These are phyloP conservation scores for Penicillium sp. DNA, from an alignment of 2,329 filamentous ascomycete species.

Conservation along the genomic window DNA sequence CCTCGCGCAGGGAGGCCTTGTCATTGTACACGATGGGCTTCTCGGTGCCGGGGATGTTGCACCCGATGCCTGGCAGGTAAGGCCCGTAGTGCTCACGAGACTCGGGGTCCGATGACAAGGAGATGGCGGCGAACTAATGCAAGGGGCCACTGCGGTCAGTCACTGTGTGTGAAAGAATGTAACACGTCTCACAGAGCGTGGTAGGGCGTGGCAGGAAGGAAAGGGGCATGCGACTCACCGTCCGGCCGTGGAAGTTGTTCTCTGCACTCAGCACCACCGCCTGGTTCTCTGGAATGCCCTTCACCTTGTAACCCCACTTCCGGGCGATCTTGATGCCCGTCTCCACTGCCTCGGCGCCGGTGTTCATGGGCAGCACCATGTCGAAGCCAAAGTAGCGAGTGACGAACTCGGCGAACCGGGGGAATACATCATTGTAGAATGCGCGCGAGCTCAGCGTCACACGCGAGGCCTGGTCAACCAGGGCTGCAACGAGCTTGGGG, in stretches of 20 bases:
- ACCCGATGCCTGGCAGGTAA: constrained; percentile 85
- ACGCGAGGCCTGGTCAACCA: constrained; percentile 83
- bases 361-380: constrained; percentile 98
- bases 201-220: no score
- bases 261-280: constrained; percentile 79
- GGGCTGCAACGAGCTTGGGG: constrained; percentile 86
- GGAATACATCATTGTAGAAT: constrained; percentile 98
- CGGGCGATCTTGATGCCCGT: constrained; percentile 93
- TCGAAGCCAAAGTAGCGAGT: constrained; percentile 88
- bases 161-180: constrained; percentile 1
- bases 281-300: constrained; percentile 79
- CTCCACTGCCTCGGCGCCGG: constrained; percentile 92
- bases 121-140: constrained; percentile 81
- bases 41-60: constrained; percentile 69
- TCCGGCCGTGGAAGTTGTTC: constrained; percentile 96
- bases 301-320: constrained; percentile 98
- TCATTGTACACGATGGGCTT: constrained; percentile 84
- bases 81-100: constrained; percentile 96
- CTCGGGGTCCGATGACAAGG: constrained; percentile 91
- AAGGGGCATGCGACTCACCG: no score
- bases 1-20: constrained; percentile 72
- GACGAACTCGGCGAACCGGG: constrained; percentile 89
- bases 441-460: constrained; percentile 90
- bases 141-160: constrained; percentile 10
- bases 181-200: background rate